A percentile compares a stretch with the other conserved stretches of the same genome.
phyloP scores from a whole-genome alignment of 164 flowering plant genomes.

The Macadamia integrifolia region DNA sequence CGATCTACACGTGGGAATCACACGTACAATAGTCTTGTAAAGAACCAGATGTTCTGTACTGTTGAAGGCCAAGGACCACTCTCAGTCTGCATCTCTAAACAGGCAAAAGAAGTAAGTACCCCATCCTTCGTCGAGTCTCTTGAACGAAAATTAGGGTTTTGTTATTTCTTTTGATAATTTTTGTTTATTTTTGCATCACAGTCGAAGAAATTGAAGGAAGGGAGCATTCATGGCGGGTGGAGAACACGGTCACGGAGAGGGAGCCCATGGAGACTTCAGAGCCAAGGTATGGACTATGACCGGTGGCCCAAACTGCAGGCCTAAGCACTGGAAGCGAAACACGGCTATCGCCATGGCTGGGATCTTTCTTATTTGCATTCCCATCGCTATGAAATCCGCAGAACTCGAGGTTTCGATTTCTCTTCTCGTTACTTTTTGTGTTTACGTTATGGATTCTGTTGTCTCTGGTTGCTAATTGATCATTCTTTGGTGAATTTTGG shows the following conservation, averaged over 20 bases:
- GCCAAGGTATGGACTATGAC: constrained; percentile 83
- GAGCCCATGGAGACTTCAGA: constrained; percentile 65
- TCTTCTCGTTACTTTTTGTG: neutral
- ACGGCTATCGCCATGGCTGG: constrained; percentile 90
- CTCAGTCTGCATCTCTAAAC: too few relatives aligned
- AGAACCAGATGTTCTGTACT: too few relatives aligned
- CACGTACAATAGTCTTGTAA: too few relatives aligned
- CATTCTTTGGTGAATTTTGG: neutral
- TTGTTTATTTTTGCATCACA: too few relatives aligned
- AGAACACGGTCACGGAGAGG: constrained; percentile 53
- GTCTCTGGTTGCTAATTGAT: neutral
- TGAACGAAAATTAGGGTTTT: too few relatives aligned
- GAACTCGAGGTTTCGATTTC: constrained; percentile 69
- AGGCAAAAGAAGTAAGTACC: too few relatives aligned
- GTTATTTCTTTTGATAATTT: too few relatives aligned
- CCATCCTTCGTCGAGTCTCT: too few relatives aligned
- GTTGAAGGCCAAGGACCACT: too few relatives aligned
- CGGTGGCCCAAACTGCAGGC: constrained; percentile 88
- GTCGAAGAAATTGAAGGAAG: neutral
- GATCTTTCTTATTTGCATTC: constrained; percentile 73
- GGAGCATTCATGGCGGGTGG: constrained; percentile 43
- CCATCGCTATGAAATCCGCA: constrained; percentile 87
- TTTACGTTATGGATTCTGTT: neutral
- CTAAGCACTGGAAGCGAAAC: constrained; percentile 89
- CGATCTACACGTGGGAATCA: too few relatives aligned